Conservation (phyloP, 768 basidiomycete species). For the Pholiota microspora region DNA sequence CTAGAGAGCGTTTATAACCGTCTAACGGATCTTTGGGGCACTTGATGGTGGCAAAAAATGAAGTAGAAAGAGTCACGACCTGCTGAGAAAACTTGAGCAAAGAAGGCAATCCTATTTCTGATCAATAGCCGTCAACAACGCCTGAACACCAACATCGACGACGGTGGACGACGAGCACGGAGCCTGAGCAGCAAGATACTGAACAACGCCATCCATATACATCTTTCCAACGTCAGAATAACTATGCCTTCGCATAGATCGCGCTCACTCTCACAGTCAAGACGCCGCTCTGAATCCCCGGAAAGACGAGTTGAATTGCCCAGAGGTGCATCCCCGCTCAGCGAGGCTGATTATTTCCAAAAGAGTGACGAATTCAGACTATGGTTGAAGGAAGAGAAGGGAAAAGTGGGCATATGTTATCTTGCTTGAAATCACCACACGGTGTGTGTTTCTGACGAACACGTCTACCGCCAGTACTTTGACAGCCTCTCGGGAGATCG, state of each 20-base stretch:
- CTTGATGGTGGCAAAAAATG: not conserved
- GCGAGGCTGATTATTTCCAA: constrained; percentile 85
- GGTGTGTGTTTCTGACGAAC: not conserved
- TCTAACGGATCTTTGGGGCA: too few species aligned
- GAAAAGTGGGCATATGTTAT: constrained; percentile 36
- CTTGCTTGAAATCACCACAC: not conserved
- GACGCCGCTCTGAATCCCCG: constrained; percentile 41
- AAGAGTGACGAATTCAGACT: constrained; percentile 83
- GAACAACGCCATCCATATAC: too few species aligned
- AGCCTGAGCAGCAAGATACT: too few species aligned
- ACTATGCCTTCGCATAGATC: constrained; percentile 37
- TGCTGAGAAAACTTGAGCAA: constrained; percentile 3
- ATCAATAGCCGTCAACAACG: constrained; percentile 18
- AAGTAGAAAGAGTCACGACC: not conserved
- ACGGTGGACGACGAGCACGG: not conserved
- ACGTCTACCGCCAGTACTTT: constrained; percentile 61
- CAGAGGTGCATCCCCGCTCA: constrained; percentile 57
- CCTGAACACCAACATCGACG: not conserved
- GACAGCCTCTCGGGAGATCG: constrained; percentile 82
- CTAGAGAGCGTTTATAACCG: not conserved
- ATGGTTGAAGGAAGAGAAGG: constrained; percentile 77
- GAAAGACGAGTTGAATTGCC: constrained; percentile 48
- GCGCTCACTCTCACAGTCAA: constrained; percentile 30
- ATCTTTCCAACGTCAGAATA: not conserved
- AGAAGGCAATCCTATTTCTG: not conserved